A percentile compares a stretch with the other conserved stretches of the same genome.
Conservation (phyloP, 129 eudicot genomes). For the Sambucus nigra region DNA sequence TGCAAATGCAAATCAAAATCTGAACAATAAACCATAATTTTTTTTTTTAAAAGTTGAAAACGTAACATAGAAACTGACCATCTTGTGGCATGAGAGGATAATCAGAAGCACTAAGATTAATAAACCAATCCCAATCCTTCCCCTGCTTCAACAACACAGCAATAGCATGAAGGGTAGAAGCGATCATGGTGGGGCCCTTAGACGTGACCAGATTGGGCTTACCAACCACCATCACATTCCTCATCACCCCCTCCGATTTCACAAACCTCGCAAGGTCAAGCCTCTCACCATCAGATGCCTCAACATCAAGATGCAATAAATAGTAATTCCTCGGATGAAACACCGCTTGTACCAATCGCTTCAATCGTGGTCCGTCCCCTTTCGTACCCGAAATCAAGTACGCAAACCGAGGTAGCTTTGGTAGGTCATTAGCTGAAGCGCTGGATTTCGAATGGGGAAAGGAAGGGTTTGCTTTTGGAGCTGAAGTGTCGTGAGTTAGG, state of each 20-base stretch:
- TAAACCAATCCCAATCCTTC: conserved; percentile 78
- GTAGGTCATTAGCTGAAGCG: conserved; percentile 15
- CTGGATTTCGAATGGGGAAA: conserved; percentile 12
- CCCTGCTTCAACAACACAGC: conserved; percentile 59
- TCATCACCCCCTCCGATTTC: conserved; percentile 17
- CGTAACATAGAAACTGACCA: conserved; percentile 58
- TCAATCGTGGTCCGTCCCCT: conserved; percentile 44
- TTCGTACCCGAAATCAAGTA: conserved; percentile 61
- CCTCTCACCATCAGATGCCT: conserved; percentile 62
- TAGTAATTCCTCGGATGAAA: conserved; percentile 76
- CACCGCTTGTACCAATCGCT: conserved; percentile 54
- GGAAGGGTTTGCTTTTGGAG: conserved; percentile 3
- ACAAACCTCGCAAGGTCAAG: conserved; percentile 45
- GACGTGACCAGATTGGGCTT: conserved; percentile 60
- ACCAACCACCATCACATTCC: conserved; percentile 60
- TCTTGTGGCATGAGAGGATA: conserved; percentile 87
- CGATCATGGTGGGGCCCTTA: conserved; percentile 68
- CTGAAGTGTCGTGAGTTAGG: neutral
- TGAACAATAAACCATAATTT: too few relatives aligned
- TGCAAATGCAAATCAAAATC: too few relatives aligned
- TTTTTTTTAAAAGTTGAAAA: too few relatives aligned
- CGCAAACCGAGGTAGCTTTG: conserved; percentile 56
- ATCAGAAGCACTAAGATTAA: conserved; percentile 71
- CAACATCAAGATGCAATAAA: conserved; percentile 68
- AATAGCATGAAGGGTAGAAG: conserved; percentile 50